phyloP scores from a whole-genome alignment of 805 yeast genomes.

The Blastobotrys peoriensis region DNA sequence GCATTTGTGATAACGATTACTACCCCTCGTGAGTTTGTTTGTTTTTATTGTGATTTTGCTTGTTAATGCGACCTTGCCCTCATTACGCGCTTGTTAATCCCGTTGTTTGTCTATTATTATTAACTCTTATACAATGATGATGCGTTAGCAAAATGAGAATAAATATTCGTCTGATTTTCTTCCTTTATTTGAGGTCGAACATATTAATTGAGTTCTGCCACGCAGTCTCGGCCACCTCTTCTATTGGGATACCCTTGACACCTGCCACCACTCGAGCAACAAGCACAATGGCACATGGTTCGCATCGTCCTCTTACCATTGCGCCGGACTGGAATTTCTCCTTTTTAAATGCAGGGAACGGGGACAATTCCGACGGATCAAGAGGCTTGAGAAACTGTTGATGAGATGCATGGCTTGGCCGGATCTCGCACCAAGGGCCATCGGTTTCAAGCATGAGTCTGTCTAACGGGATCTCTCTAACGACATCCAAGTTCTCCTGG shows the following conservation, averaged over 20 bases:
- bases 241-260: conserved; percentile 38
- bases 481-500: conserved; percentile 64
- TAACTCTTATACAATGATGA: too few relatives aligned
- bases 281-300: conserved; percentile 79
- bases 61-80: too few relatives aligned
- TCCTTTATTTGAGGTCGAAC: too few relatives aligned
- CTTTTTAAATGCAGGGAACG: conserved; percentile 59
- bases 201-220: conserved; percentile 47
- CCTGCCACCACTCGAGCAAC: conserved; percentile 67
- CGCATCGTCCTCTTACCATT: conserved; percentile 79
- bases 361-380: conserved; percentile 35
- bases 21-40: too few relatives aligned
- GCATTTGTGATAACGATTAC: too few relatives aligned
- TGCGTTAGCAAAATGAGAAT: too few relatives aligned
- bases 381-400: conserved; percentile 34
- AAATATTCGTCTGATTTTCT: too few relatives aligned
- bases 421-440: conserved; percentile 97
- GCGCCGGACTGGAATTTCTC: conserved; percentile 44
- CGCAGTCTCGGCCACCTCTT: conserved; percentile 42
- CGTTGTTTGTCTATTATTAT: too few relatives aligned
- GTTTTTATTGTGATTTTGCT: too few relatives aligned
- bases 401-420: conserved; percentile 74
- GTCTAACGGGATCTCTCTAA: conserved; percentile 59
- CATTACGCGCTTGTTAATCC: too few relatives aligned
- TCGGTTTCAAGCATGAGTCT: conserved; percentile 84